These are phyloP conservation scores for sunflower (Helianthus annuus) DNA, from an alignment of 129 eudicot genomes.

Conservation along the genomic window DNA sequence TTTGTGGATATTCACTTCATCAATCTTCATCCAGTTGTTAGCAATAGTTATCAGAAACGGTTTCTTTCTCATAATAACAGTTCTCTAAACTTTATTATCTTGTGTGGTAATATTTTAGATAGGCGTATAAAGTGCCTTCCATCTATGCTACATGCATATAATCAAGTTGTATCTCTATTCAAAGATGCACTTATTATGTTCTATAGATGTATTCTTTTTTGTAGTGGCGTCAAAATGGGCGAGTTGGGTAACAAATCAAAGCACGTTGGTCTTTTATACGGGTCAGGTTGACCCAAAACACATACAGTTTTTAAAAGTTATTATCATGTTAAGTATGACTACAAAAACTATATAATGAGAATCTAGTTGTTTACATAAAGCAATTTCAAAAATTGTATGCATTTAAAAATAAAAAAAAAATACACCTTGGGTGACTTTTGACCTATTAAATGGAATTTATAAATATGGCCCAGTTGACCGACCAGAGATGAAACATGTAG, in stretches of 20 bases:
- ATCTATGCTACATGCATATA: slow-evolving; percentile 1
- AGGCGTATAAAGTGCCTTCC: background rate
- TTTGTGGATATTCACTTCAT: background rate
- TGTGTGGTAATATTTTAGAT: background rate
- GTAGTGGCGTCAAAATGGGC: background rate
- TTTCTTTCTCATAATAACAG: background rate
- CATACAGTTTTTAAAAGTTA: background rate
- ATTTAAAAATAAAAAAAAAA: background rate
- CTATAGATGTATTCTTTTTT: slow-evolving; percentile 8
- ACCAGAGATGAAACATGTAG: background rate
- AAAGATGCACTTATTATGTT: background rate
- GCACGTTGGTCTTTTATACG: background rate
- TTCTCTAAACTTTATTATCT: background rate
- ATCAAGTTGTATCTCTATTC: background rate
- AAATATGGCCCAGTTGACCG: background rate
- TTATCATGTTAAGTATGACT: background rate
- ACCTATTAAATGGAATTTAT: background rate
- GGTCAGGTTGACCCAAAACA: background rate
- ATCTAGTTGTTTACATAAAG: background rate
- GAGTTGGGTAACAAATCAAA: background rate
- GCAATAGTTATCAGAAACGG: background rate
- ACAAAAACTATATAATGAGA: background rate
- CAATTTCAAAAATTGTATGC: background rate
- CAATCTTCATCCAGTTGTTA: background rate
- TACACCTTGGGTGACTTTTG: background rate